Base-by-base conservation (phyloP, 176 grass and related monocot genomes). In the Phoenix roebelenii region DNA sequence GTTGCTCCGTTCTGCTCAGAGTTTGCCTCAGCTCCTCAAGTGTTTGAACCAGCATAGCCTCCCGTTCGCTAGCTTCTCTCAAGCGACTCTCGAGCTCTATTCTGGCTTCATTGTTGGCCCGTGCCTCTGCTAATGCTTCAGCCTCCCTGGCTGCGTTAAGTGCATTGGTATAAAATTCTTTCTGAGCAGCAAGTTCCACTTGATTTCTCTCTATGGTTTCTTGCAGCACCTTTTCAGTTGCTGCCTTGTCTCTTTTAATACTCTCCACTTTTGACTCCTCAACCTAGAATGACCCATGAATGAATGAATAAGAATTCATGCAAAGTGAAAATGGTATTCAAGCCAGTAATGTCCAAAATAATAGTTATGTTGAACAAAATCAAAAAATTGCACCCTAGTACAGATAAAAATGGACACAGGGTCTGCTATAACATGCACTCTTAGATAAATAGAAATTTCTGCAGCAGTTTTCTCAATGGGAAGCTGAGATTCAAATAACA, bases 181-280 rank as follows among this genome's bases (percentile, higher is more conserved):
- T 99, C 75, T 93, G 88, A 71, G 94, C 81, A 52, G 76, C 64
- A 75, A 99, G 82, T 63, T 99, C 94, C 32, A 79, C 70, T 88
- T 93, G 94, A 67, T 99, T 99, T 78, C 83, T 86, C 81, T 99
- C 94, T 76, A 99, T 89, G 48, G 94, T 93, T 83, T 99, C 94
- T 82, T 99, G 94, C 72, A 99, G 73, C 61, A 99, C 68, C 64
- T 93, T 99, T 52, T 99, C 94, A 55, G 88, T 99, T 49, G 79
- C 67, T 48, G 85, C 70, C 79, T 99, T 99, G 54, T 99, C 94
- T 81, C 88, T 83, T 71, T 86, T 99, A 60, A 81, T 83, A 76
- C 94, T 99, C 64, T 99, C 94, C 60, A 93, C 94, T 72, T 99
- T 99, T 28, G 94, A 73, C 82, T 93, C 94, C 73, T 99, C 94